Evolutionary conservation across 371 early-diverging fungal genomes (phyloP).

Genomic region (Dichotomocladium elegans): DNA sequence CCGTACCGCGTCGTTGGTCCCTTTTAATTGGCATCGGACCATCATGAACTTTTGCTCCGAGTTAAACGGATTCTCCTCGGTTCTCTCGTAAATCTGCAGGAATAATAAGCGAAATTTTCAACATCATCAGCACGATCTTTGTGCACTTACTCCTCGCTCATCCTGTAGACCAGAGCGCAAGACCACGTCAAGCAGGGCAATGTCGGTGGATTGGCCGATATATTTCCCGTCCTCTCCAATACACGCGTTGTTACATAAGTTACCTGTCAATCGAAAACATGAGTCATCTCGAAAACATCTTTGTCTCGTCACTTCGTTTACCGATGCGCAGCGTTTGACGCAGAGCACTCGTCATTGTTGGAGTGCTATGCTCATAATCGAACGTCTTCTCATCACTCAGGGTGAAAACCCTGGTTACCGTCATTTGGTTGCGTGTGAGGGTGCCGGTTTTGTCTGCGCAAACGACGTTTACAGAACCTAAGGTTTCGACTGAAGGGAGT

Average conservation of each 20-base stretch:
- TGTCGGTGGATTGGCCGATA: slow-evolving; percentile 84
- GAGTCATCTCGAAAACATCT: too few relatives aligned
- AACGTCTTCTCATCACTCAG: slow-evolving; percentile 56
- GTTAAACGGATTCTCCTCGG: slow-evolving; percentile 84
- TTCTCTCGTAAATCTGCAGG: slow-evolving; percentile 49
- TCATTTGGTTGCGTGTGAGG: slow-evolving; percentile 84
- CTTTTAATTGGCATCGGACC: slow-evolving; percentile 46
- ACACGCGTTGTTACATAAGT: slow-evolving; percentile 77
- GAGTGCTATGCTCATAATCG: slow-evolving; percentile 55
- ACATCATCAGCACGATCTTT: background rate
- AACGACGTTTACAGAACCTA: slow-evolving; percentile 85
- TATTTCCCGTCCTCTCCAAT: slow-evolving; percentile 60
- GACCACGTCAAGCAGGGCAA: slow-evolving; percentile 74
- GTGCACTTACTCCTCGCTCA: slow-evolving; percentile 54
- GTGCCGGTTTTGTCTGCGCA: slow-evolving; percentile 96
- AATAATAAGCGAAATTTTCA: background rate
- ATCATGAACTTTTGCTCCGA: slow-evolving; percentile 92
- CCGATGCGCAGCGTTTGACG: slow-evolving; percentile 57
- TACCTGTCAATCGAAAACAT: too few relatives aligned
- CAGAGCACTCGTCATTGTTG: slow-evolving; percentile 37
- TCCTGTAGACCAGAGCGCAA: slow-evolving; percentile 47
- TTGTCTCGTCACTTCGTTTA: too few relatives aligned
- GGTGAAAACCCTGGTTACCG: slow-evolving; percentile 71
- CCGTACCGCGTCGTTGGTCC: slow-evolving; percentile 25
- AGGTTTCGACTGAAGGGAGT: slow-evolving; percentile 85